These are phyloP conservation scores for Craspedostauros australis DNA, from an alignment of 108 stramenopile species.

Conservation along the genomic window DNA sequence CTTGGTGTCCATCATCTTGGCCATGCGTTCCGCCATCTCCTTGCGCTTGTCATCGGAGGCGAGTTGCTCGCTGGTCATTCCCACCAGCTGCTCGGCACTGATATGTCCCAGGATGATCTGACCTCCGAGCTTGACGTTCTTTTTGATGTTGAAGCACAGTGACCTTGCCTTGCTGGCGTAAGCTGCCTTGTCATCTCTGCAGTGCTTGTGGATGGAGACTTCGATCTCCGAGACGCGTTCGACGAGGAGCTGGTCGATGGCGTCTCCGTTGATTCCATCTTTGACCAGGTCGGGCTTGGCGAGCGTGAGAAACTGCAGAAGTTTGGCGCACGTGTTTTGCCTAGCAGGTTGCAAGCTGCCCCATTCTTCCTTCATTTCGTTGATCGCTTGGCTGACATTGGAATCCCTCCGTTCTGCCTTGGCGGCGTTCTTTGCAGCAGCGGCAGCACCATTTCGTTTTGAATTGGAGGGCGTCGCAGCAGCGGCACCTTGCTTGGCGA, in stretches of 20 bases:
- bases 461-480: conserved; percentile 1
- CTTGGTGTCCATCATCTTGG: conserved; percentile 63
- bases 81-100: conserved; percentile 41
- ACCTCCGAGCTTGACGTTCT: conserved; percentile 54
- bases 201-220: conserved; percentile 43
- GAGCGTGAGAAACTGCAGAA: conserved; percentile 44
- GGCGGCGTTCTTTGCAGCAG: conserved; percentile 11
- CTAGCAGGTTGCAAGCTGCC: conserved; percentile 50
- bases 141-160: conserved; percentile 82
- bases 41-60: conserved; percentile 62
- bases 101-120: conserved; percentile 63
- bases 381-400: conserved; percentile 6
- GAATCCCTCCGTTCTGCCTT: conserved; percentile 23
- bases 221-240: conserved; percentile 71
- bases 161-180: conserved; percentile 73
- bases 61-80: conserved; percentile 66
- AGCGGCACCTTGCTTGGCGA: conserved; percentile 39
- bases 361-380: conserved; percentile 48
- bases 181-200: conserved; percentile 31
- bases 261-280: conserved; percentile 61
- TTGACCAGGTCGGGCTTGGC: conserved; percentile 45
- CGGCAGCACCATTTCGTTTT: too few relatives aligned
- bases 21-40: conserved; percentile 43
- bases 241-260: conserved; percentile 47
- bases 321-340: conserved; percentile 64